Conservation (phyloP, 345 rosid genomes). For the Eucalyptus cloeziana region DNA sequence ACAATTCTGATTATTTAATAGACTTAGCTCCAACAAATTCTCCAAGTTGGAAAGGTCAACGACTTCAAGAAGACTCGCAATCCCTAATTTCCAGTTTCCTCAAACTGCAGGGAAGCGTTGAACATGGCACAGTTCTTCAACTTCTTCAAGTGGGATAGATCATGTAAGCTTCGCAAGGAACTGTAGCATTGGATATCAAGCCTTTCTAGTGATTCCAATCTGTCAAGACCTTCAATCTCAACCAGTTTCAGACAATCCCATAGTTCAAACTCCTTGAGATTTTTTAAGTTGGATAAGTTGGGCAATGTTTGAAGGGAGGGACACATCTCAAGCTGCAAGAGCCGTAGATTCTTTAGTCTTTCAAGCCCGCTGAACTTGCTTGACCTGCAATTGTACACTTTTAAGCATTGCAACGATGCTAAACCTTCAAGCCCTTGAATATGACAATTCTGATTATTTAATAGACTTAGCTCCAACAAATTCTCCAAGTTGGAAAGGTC, state of each 20-base stretch:
- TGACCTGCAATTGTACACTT: rapidly evolving
- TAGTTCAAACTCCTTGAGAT: background rate
- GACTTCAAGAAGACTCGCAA: no score
- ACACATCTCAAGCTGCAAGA: rapidly evolving
- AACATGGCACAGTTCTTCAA: background rate
- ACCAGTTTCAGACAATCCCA: rapidly evolving
- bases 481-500: background rate
- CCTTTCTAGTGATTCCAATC: no score
- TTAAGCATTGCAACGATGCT: background rate
- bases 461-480: background rate
- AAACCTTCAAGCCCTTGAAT: background rate
- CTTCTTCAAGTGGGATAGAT: background rate
- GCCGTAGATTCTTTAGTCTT: background rate
- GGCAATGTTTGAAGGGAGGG: background rate
- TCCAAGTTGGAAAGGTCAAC: background rate
- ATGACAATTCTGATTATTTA: rapidly evolving
- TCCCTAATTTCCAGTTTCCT: no score
- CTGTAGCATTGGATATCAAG: rapidly evolving
- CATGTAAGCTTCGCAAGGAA: background rate
- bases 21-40: background rate
- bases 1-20: rapidly evolving
- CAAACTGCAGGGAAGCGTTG: no score
- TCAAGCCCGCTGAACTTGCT: background rate
- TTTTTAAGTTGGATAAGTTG: background rate
- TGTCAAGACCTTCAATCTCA: background rate